These are phyloP conservation scores for Melampsora americana DNA, from an alignment of 1,284 basidiomycete species.

Conservation along the genomic window DNA sequence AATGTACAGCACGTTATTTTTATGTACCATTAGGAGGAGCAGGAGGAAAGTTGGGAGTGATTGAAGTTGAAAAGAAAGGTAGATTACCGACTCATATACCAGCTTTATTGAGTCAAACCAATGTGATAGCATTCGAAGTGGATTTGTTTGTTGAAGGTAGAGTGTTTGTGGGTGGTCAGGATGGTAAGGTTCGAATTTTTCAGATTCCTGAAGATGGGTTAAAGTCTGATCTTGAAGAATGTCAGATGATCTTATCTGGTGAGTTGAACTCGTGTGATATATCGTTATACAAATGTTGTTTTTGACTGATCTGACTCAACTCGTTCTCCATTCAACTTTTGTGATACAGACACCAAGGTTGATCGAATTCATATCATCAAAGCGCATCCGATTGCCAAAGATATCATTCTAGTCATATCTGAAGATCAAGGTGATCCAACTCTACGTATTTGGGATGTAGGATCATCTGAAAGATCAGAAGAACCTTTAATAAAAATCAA, in stretches of 20 bases:
- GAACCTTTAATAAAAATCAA: neutral
- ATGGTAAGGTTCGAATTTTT: constrained; percentile 56
- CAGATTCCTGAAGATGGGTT: constrained; percentile 48
- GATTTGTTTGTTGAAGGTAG: constrained; percentile 52
- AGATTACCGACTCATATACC: constrained; percentile 51
- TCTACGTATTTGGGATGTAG: constrained; percentile 54
- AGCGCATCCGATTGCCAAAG: constrained; percentile 56
- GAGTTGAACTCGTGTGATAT: neutral
- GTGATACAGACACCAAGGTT: constrained; percentile 51
- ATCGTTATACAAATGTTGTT: neutral
- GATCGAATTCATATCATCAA: constrained; percentile 55
- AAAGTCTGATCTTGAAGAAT: neutral
- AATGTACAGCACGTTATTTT: constrained; percentile 49
- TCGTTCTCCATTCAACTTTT: neutral
- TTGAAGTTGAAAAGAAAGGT: constrained; percentile 54
- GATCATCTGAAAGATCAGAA: neutral
- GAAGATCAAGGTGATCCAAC: constrained; percentile 54
- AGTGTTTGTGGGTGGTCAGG: constrained; percentile 56
- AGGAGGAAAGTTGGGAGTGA: constrained; percentile 56
- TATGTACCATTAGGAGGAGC: constrained; percentile 58
- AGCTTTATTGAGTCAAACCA: constrained; percentile 53
- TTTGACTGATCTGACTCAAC: neutral
- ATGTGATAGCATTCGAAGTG: constrained; percentile 55
- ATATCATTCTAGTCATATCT: constrained; percentile 54
- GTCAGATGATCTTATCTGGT: constrained; percentile 19